Percentiles rank a stretch among this genome's conserved stretches.
phyloP scores from a whole-genome alignment of 1,284 basidiomycete genomes.

The Pseudozyma hubeiensis region DNA sequence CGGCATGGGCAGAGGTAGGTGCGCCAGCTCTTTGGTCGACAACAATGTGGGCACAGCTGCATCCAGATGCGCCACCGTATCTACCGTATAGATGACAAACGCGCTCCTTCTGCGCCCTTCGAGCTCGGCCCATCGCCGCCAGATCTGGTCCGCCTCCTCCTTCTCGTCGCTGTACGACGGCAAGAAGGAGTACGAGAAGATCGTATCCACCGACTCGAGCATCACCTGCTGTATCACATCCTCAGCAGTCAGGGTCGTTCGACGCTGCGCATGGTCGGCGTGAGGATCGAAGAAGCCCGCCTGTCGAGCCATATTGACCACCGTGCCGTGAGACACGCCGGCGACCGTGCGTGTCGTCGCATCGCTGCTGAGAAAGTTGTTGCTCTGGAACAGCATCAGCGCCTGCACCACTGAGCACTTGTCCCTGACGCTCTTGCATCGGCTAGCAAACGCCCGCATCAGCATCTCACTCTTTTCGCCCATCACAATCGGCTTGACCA shows the following conservation, averaged over 20 bases:
- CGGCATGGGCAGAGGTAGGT: constrained; percentile 57
- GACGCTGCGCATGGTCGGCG: constrained; percentile 40
- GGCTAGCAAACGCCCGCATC: constrained; percentile 51
- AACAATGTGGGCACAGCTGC: constrained; percentile 47
- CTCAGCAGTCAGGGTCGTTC: constrained; percentile 27
- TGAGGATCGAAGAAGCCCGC: constrained; percentile 55
- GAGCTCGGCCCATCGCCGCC: constrained; percentile 59
- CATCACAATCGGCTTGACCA: constrained; percentile 63
- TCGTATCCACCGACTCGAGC: constrained; percentile 38
- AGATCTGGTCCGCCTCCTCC: constrained; percentile 50
- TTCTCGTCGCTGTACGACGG: constrained; percentile 37
- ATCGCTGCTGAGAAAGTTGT: constrained; percentile 58
- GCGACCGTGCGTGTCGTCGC: constrained; percentile 43
- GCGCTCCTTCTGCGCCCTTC: constrained; percentile 57
- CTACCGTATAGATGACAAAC: constrained; percentile 53
- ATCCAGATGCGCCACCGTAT: constrained; percentile 58
- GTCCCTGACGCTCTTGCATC: constrained; percentile 53
- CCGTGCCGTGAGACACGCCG: constrained; percentile 49
- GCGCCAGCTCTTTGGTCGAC: constrained; percentile 49
- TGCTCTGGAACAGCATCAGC: constrained; percentile 55
- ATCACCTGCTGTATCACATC: constrained; percentile 44
- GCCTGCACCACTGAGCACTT: constrained; percentile 59
- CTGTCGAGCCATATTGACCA: constrained; percentile 54
- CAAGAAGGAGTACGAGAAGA: constrained; percentile 49
- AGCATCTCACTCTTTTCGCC: constrained; percentile 60